Base-by-base conservation (phyloP, 345 rosid genomes). In the Gossypium rotundifolium region DNA sequence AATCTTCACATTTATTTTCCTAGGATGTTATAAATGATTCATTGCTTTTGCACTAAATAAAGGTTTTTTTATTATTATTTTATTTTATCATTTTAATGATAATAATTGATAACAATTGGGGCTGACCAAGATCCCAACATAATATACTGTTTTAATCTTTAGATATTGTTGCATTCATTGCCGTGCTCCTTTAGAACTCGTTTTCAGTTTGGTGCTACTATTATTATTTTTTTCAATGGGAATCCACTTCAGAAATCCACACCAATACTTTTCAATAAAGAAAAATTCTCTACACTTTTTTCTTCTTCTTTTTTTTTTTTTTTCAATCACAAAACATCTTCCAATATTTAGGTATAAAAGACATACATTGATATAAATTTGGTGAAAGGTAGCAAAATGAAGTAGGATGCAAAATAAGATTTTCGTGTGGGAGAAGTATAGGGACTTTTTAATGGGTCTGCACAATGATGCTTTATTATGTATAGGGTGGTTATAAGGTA, bases 101-200 rank as follows among this genome's bases (percentile, higher is more conserved):
- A 33, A 46, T 46, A 46, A 46, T 9, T 46, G 51, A 46, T 46
- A 46, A 11, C 12, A 46, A 46, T 16, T 9, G 40, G 14, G 25
- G 18, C 17, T 64, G 68, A 64, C 48, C 68, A 17, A 46, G 68
- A 38, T 17, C 25, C 48, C 68, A 64, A 64, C 49, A 64, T 64
- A 33, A 33, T 33, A 33, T 33, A 33, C 38, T 33, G 38, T 4
- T 33, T 33, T 33, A 33, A 33, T 33, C 38, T 33, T 33, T 33
- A 33, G 6, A 33, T 33, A 33, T 33, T 33, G 38, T 33, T 1
- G 38, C 13, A 8, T 12, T 46, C 51, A 9, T 64, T 40, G 68
- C 5, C 68, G 68, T 64, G 68, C 49, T 64, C 49, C 0, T 17
- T 64, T 0, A 23, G 68, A 48, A 38, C 49, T 64, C 48, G 17